phyloP scores from a whole-genome alignment of 2,329 filamentous ascomycete genomes.

The Leptographium procerum region DNA sequence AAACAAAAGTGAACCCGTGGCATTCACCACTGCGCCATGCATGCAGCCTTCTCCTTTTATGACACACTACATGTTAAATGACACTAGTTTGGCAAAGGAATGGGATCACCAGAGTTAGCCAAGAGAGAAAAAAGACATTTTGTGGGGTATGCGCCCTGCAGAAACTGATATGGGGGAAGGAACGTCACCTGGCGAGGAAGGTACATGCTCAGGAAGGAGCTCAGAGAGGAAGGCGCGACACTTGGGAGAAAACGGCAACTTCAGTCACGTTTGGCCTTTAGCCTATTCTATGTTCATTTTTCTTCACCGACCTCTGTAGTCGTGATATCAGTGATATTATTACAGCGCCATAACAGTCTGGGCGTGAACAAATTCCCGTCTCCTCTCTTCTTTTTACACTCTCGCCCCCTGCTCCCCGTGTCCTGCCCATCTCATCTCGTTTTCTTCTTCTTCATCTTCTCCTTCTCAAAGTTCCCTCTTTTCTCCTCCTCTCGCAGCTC shows the following conservation, averaged over 20 bases:
- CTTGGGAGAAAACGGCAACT: not conserved
- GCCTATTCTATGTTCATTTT: not conserved
- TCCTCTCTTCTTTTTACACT: not conserved
- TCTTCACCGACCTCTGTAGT: not conserved
- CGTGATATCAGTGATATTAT: not conserved
- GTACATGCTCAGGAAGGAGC: not conserved
- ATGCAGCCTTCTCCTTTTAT: too few relatives aligned
- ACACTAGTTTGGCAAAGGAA: too few relatives aligned
- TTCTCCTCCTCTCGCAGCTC: slow-evolving; percentile 32
- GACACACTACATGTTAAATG: too few relatives aligned
- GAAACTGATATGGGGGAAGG: not conserved
- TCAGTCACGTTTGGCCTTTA: not conserved
- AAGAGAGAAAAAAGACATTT: too few relatives aligned
- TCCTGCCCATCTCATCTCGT: not conserved
- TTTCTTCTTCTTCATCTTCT: not conserved
- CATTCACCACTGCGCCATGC: too few relatives aligned
- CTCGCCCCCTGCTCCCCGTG: too few relatives aligned
- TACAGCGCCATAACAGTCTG: not conserved
- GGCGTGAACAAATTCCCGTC: not conserved
- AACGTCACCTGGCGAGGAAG: not conserved
- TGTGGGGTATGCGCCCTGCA: not conserved
- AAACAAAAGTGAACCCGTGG: too few relatives aligned
- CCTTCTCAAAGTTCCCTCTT: not conserved
- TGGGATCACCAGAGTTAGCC: too few relatives aligned
- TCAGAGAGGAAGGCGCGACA: not conserved